These are phyloP conservation scores for Rhododendron williamsianum DNA, from an alignment of 148 eudicot genomes.

Conservation along the genomic window DNA sequence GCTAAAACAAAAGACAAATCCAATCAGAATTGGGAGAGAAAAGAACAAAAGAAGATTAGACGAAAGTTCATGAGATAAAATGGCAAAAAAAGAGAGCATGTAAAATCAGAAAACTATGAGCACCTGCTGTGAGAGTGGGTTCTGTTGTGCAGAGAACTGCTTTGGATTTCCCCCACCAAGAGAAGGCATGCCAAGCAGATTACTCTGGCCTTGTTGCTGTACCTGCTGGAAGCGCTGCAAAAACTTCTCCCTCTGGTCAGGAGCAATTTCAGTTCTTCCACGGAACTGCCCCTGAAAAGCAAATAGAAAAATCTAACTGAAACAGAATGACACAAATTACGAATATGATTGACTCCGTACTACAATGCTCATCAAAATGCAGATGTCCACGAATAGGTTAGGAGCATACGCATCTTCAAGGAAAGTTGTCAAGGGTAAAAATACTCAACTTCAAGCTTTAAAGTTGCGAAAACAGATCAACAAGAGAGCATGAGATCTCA, in stretches of 20 bases:
- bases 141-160: conserved; percentile 78
- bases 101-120: not conserved
- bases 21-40: not conserved
- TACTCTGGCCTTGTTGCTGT: conserved; percentile 82
- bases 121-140: conserved; percentile 83
- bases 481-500: not conserved
- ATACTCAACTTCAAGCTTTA: not conserved
- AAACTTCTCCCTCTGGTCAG: conserved; percentile 92
- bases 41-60: not conserved
- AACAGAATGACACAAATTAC: not conserved
- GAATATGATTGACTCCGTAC: not conserved
- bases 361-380: not conserved
- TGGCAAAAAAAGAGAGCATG: not conserved
- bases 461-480: not conserved
- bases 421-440: not conserved
- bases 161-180: conserved; percentile 67
- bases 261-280: conserved; percentile 94
- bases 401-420: not conserved
- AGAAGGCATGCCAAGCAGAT: conserved; percentile 66
- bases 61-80: not conserved
- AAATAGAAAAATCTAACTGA: not conserved
- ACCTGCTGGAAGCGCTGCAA: conserved; percentile 80
- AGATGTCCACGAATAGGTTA: not conserved
- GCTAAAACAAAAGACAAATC: not conserved
- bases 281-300: conserved; percentile 65